Conservation (phyloP, 805 yeast species). For the Kodamaea kaohsiungensis region DNA sequence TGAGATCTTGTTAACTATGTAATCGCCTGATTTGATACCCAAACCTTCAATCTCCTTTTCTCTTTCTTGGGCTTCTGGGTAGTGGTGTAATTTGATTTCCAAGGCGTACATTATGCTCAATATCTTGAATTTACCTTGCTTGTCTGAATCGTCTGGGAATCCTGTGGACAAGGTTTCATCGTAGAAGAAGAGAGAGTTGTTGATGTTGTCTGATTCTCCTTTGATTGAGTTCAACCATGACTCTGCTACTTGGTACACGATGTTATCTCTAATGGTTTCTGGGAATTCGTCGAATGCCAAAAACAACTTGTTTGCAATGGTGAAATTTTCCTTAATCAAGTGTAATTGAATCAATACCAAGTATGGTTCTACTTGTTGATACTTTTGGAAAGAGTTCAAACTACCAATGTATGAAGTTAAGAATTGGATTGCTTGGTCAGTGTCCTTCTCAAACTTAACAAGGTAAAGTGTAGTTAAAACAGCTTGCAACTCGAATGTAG, state of each 20-base stretch:
- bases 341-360: constrained; percentile 42
- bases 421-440: constrained; percentile 37
- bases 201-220: constrained; percentile 44
- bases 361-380: constrained; percentile 42
- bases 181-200: constrained; percentile 55
- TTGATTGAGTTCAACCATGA: constrained; percentile 55
- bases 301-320: constrained; percentile 35
- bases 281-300: constrained; percentile 35
- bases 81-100: constrained; percentile 75
- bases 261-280: constrained; percentile 53
- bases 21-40: constrained; percentile 42
- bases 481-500: constrained; percentile 42
- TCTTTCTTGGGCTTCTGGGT: constrained; percentile 79
- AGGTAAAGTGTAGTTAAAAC: constrained; percentile 40
- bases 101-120: constrained; percentile 67
- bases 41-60: constrained; percentile 44
- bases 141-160: constrained; percentile 39
- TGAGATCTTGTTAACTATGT: constrained; percentile 66
- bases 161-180: constrained; percentile 73
- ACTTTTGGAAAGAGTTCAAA: constrained; percentile 19
- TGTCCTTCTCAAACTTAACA: constrained; percentile 36
- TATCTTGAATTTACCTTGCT: constrained; percentile 33
- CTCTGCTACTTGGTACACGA: constrained; percentile 76
- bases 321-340: constrained; percentile 37
- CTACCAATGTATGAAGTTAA: constrained; percentile 30